phyloP scores from a whole-genome alignment of 1,284 basidiomycete species.

The Papiliotrema laurentii region DNA sequence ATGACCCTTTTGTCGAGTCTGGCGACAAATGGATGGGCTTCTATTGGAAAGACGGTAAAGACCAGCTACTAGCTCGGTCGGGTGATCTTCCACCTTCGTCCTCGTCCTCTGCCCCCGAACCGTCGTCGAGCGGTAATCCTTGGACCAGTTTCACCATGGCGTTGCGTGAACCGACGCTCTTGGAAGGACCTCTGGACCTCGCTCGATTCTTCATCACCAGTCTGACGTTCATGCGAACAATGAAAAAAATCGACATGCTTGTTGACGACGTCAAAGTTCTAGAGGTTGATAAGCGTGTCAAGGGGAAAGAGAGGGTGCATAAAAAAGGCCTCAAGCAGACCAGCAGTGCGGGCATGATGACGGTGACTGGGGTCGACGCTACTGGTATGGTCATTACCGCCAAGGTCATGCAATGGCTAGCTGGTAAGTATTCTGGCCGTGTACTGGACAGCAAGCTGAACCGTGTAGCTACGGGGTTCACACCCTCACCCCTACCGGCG shows the following conservation, averaged over 20 bases:
- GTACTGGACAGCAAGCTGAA: background rate
- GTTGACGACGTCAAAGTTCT: constrained; percentile 75
- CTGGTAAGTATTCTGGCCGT: constrained; percentile 22
- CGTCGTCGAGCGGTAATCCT: constrained; percentile 43
- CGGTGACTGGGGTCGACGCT: constrained; percentile 60
- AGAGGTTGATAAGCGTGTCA: constrained; percentile 65
- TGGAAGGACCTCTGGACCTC: constrained; percentile 78
- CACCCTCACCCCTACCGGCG: constrained; percentile 41
- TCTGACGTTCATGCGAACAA: constrained; percentile 86
- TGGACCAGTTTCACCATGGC: constrained; percentile 94
- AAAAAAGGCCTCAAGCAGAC: constrained; percentile 49
- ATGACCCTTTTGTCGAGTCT: constrained; percentile 87
- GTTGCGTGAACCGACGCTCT: constrained; percentile 73
- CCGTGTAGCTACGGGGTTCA: constrained; percentile 57
- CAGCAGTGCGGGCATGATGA: constrained; percentile 59
- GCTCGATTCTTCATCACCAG: constrained; percentile 86
- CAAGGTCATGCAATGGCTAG: constrained; percentile 70
- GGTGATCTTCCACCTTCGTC: constrained; percentile 58
- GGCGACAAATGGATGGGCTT: constrained; percentile 93
- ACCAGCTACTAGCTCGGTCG: constrained; percentile 73
- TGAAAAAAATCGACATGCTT: constrained; percentile 70
- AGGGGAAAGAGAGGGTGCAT: constrained; percentile 59
- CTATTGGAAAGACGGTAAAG: constrained; percentile 91
- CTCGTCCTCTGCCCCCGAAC: constrained; percentile 20
- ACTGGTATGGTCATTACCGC: constrained; percentile 75